Base-by-base conservation (phyloP, 2,329 filamentous ascomycete genomes). In the Gyromitra esculenta region DNA sequence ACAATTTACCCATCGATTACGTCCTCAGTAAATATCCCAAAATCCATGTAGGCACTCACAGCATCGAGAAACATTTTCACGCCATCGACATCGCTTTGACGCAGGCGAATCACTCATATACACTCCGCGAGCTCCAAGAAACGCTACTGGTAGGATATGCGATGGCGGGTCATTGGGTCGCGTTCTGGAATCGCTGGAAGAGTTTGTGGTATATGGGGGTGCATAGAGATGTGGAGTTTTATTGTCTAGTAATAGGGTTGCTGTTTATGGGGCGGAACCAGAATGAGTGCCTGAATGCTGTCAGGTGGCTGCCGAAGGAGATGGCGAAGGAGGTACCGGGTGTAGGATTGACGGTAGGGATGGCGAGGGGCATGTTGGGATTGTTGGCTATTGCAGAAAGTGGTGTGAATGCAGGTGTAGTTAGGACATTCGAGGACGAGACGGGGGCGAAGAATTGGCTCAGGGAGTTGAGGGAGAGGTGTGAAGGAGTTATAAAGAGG, bases 131-230 rank as follows among this genome's bases (percentile, higher is more conserved):
- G 25, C 70, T 73, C 59, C 59, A 73, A 35, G 75, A 76, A 35
- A 60, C 56, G 21, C 43, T 66, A 4, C 60, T 79, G 9, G 65
- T 54, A 1, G 41, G 52, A 4, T 66, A 76, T 21, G 79, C 72
- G 8, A 64, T 74, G 59, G 39, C 37, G 7, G 62, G 67, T 1
- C 52, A 65, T 8, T 79, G 77, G 77, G 21, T 56, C 4, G 74
- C 59, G 31, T 72, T 79, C 41, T 79, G 78, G 79, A 78, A 75
- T 18, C 45, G 63, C 11, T 81, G 80, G 80, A 75, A 78, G 21
- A 77, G 77, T 48, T 50, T 81, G 43, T 59, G 76, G 11, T 70
- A 70, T 11, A 68, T 74, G 50, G 76, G 77, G 0, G 68, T 81
- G 21, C 48, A 57, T 18, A 56, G 80, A 57, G 77, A 75, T 4